Percentiles rank a stretch among this genome's conserved stretches.
Evolutionary conservation across 208 protist genomes (phyloP).

Genomic region (Crithidia acanthocephali): DNA sequence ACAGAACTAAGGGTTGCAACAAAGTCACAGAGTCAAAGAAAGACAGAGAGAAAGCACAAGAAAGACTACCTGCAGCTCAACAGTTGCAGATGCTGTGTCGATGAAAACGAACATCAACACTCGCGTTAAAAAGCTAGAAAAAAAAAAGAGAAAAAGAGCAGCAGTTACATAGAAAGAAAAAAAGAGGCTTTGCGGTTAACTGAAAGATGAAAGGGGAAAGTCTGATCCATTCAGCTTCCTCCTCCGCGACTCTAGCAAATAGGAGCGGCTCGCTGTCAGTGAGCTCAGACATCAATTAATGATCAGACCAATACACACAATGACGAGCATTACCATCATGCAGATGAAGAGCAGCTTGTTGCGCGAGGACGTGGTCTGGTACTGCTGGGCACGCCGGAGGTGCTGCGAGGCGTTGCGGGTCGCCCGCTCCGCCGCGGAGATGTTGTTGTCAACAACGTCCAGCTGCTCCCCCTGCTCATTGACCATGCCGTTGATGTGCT

Average conservation of each 20-base stretch:
- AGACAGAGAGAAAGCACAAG: too few species aligned
- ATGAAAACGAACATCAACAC: too few species aligned
- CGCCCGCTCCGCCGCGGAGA: constrained; percentile 52
- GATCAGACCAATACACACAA: constrained; percentile 37
- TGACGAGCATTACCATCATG: constrained; percentile 56
- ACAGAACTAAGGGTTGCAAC: too few species aligned
- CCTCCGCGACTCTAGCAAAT: background rate
- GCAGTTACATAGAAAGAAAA: background rate
- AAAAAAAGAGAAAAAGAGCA: background rate
- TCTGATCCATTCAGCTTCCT: too few species aligned
- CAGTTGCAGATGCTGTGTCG: too few species aligned
- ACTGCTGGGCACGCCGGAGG: constrained; percentile 66
- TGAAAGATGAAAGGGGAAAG: too few species aligned
- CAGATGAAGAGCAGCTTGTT: constrained; percentile 71
- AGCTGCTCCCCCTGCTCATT: constrained; percentile 82
- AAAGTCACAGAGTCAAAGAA: background rate
- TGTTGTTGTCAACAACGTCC: constrained; percentile 71
- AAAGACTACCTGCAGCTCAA: too few species aligned
- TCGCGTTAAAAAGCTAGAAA: background rate
- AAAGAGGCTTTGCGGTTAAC: background rate
- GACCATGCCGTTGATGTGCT: constrained; percentile 86
- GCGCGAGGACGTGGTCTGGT: constrained; percentile 54
- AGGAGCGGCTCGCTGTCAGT: background rate
- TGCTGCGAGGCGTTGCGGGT: constrained; percentile 72
- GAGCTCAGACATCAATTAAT: constrained; percentile 9